phyloP scores from a whole-genome alignment of 169 alveolate genomes.

The Eimeria necatrix region DNA sequence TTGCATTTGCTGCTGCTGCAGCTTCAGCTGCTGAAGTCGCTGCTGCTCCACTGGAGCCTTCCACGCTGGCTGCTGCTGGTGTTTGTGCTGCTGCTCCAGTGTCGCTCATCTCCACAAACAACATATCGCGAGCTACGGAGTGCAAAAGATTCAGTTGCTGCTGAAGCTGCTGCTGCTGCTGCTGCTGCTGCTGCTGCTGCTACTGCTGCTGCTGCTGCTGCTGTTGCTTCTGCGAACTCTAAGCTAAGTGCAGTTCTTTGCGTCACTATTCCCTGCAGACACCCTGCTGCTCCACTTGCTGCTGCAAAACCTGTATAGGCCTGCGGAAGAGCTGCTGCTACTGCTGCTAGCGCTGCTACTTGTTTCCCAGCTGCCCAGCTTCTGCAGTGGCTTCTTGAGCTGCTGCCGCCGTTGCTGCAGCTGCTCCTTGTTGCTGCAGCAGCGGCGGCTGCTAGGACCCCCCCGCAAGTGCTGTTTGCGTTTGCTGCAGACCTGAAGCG shows the following conservation, averaged over 20 bases:
- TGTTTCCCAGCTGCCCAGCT: constrained; percentile 8
- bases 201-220: not conserved
- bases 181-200: constrained; percentile 17
- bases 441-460: not conserved
- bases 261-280: not conserved
- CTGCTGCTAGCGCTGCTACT: constrained; percentile 28
- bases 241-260: too few relatives aligned
- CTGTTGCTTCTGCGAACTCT: not conserved
- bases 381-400: not conserved
- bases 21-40: constrained; percentile 1
- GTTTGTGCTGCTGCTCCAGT: constrained; percentile 43
- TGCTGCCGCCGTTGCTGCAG: not conserved
- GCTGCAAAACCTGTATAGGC: constrained; percentile 28
- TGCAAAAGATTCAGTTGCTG: not conserved
- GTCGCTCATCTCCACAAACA: constrained; percentile 49
- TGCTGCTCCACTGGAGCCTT: constrained; percentile 23
- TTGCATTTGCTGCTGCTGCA: constrained; percentile 2
- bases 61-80: constrained; percentile 51
- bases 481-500: not conserved
- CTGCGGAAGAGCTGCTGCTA: not conserved
- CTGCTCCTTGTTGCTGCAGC: constrained; percentile 14
- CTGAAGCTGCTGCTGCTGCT: constrained; percentile 16
- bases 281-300: constrained; percentile 20
- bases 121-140: not conserved
- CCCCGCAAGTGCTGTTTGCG: not conserved